Percentiles rank a stretch among this genome's conserved stretches.
Evolutionary conservation across 495 filamentous ascomycete genomes (phyloP).

Genomic region (Haplographium delicatum): DNA sequence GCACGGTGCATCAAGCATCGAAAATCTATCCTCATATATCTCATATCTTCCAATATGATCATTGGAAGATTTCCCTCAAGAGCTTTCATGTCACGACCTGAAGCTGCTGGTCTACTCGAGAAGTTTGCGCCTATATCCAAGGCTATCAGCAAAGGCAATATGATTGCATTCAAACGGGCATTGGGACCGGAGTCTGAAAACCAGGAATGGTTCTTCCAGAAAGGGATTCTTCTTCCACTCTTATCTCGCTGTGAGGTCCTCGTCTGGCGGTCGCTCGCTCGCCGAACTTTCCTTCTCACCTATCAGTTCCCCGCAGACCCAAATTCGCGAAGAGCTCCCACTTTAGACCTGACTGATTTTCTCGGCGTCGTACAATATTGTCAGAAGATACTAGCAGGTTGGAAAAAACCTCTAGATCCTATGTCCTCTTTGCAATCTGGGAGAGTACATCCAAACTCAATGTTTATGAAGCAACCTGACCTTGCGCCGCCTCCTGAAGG

Average conservation of each 20-base stretch:
- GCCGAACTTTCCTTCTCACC: constrained; percentile 65
- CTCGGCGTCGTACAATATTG: constrained; percentile 44
- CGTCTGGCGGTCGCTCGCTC: constrained; percentile 77
- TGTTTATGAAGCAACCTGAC: constrained; percentile 24
- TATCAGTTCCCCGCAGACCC: constrained; percentile 48
- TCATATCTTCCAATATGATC: constrained; percentile 77
- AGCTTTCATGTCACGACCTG: constrained; percentile 60
- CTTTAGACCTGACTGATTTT: constrained; percentile 51
- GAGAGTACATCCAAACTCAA: constrained; percentile 16
- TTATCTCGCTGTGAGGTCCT: constrained; percentile 69
- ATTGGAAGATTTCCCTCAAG: constrained; percentile 77
- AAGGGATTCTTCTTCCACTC: constrained; percentile 67
- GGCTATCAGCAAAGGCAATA: constrained; percentile 74
- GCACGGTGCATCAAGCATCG: constrained; percentile 62
- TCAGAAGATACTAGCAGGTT: constrained; percentile 48
- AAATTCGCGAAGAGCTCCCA: constrained; percentile 47
- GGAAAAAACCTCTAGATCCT: constrained; percentile 27
- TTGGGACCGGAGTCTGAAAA: constrained; percentile 38
- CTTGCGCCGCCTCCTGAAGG: constrained; percentile 40
- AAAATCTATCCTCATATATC: constrained; percentile 74
- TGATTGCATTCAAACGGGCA: constrained; percentile 68
- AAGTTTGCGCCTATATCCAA: constrained; percentile 69
- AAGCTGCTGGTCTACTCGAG: constrained; percentile 62
- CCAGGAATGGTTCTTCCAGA: constrained; percentile 68
- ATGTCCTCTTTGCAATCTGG: constrained; percentile 18